A percentile compares a stretch with the other conserved stretches of the same genome.
Evolutionary conservation across 1,284 basidiomycete species (phyloP).

Genomic region (Tylopilus sp.): DNA sequence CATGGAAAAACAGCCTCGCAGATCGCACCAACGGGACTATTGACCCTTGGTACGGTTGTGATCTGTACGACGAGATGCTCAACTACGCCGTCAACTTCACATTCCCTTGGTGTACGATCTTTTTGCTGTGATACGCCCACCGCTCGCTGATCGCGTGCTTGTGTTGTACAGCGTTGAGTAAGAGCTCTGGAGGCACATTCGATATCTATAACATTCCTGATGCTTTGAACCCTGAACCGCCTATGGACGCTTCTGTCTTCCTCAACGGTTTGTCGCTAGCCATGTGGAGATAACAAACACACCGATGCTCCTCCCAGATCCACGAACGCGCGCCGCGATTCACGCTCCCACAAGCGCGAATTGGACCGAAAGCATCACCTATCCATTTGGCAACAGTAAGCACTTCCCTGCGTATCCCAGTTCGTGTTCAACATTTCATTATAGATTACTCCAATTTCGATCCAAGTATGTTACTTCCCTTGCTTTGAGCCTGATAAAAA

Average conservation of each 20-base stretch:
- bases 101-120: constrained; percentile 59
- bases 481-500: neutral
- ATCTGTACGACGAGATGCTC: constrained; percentile 48
- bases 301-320: constrained; percentile 39
- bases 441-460: constrained; percentile 31
- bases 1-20: constrained; percentile 45
- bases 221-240: constrained; percentile 45
- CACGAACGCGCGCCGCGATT: constrained; percentile 51
- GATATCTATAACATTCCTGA: constrained; percentile 55
- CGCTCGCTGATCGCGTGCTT: constrained; percentile 1
- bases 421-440: neutral
- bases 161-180: constrained; percentile 31
- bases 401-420: constrained; percentile 4
- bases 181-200: constrained; percentile 37
- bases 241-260: constrained; percentile 49
- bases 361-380: constrained; percentile 48
- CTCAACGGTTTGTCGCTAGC: constrained; percentile 49
- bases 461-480: constrained; percentile 39
- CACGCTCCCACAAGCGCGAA: constrained; percentile 59
- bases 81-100: constrained; percentile 62
- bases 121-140: neutral
- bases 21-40: constrained; percentile 47
- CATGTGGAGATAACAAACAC: neutral
- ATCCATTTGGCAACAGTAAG: constrained; percentile 48
- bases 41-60: constrained; percentile 60